Conservation (phyloP, 1,284 basidiomycete genomes). For the Cystobasidium slooffiae region DNA sequence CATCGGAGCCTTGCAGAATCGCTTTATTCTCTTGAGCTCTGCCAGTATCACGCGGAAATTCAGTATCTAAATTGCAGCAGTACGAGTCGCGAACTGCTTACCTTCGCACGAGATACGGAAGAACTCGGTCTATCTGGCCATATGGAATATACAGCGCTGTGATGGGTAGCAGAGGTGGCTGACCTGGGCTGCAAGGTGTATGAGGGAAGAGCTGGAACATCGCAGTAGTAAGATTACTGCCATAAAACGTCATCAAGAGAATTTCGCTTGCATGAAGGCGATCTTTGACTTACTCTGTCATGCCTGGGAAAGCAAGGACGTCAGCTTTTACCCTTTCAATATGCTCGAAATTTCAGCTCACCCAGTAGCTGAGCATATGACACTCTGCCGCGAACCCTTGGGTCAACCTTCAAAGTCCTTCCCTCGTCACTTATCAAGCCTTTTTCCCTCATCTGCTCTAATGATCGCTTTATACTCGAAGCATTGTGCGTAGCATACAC, state of each 20-base stretch:
- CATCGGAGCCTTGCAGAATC: constrained; percentile 50
- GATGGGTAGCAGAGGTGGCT: constrained; percentile 41
- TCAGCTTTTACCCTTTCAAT: neutral
- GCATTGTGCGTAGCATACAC: constrained; percentile 53
- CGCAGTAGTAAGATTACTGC: constrained; percentile 48
- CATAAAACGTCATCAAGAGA: neutral
- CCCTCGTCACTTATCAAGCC: constrained; percentile 45
- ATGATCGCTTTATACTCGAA: constrained; percentile 47
- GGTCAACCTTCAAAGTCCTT: constrained; percentile 45
- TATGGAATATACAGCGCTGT: constrained; percentile 52
- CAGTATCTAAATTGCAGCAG: too few relatives aligned
- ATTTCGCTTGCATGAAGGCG: neutral
- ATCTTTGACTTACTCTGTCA: constrained; percentile 47
- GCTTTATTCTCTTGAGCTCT: constrained; percentile 53
- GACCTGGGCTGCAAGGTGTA: neutral
- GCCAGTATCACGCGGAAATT: neutral
- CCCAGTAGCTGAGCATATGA: constrained; percentile 52
- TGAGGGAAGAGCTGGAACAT: constrained; percentile 47
- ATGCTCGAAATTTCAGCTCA: constrained; percentile 16
- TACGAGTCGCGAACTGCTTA: neutral
- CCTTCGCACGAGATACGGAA: constrained; percentile 52
- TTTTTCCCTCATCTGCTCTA: constrained; percentile 44
- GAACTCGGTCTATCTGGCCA: constrained; percentile 49
- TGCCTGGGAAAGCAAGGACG: constrained; percentile 47
- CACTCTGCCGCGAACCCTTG: constrained; percentile 49